Conservation (phyloP, 208 protist species). For the Phytomonas sp. region DNA sequence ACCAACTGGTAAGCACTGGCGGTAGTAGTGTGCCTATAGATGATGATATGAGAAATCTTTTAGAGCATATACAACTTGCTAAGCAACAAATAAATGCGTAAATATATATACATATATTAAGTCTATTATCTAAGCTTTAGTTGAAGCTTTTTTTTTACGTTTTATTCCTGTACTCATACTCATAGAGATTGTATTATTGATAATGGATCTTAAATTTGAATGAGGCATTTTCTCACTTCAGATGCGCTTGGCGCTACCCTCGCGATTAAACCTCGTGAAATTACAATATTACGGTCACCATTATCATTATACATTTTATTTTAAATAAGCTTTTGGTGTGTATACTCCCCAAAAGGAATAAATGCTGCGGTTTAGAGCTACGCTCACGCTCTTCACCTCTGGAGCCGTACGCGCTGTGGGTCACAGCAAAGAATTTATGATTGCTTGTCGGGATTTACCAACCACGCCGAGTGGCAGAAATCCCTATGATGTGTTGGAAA, state of each 20-base stretch:
- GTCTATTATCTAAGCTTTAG: neutral
- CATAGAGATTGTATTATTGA: constrained; percentile 4
- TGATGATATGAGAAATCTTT: constrained; percentile 58
- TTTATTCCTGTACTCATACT: neutral
- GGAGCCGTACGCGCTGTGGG: constrained; percentile 38
- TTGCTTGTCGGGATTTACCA: constrained; percentile 67
- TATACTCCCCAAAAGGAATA: neutral
- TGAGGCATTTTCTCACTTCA: neutral
- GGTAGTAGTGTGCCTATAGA: constrained; percentile 17
- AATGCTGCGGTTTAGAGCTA: constrained; percentile 24
- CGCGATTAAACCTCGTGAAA: neutral
- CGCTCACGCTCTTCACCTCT: constrained; percentile 8
- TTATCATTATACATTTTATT: neutral
- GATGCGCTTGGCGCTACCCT: neutral
- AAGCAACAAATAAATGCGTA: constrained; percentile 48
- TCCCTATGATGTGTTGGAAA: constrained; percentile 86
- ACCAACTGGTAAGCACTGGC: neutral
- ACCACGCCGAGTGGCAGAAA: constrained; percentile 77
- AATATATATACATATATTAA: neutral
- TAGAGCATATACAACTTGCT: constrained; percentile 77
- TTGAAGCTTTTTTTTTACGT: constrained; percentile 6
- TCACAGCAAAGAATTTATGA: constrained; percentile 72
- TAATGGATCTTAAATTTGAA: neutral
- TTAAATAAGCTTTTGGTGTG: neutral
- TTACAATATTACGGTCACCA: neutral